Percentiles rank a stretch among this genome's conserved stretches.
Conservation (phyloP, 805 yeast genomes). For the Candida verbasci region DNA sequence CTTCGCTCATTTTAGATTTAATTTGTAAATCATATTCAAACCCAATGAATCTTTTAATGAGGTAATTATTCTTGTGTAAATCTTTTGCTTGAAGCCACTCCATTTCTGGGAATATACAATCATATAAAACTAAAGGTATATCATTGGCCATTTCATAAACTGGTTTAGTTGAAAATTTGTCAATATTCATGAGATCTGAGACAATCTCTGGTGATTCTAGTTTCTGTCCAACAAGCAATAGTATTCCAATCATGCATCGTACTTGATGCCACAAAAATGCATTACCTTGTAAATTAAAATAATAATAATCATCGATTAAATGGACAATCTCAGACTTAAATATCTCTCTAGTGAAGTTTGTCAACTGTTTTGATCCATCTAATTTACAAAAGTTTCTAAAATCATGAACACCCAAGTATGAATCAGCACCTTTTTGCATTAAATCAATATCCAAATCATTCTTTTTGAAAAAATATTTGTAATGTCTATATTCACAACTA, state of each 20-base stretch:
- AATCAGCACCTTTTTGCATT: constrained; percentile 67
- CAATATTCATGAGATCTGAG: constrained; percentile 53
- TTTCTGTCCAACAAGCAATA: constrained; percentile 76
- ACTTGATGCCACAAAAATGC: constrained; percentile 99
- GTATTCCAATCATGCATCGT: constrained; percentile 85
- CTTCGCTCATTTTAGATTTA: constrained; percentile 48
- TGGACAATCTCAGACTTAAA: constrained; percentile 45
- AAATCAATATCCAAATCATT: constrained; percentile 51
- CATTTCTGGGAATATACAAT: constrained; percentile 70
- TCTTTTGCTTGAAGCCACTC: constrained; percentile 55
- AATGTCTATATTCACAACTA: constrained; percentile 83
- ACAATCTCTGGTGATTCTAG: constrained; percentile 61
- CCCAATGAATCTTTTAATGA: constrained; percentile 38
- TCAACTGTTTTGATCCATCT: constrained; percentile 91
- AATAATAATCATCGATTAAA: constrained; percentile 45
- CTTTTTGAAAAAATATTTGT: constrained; percentile 72
- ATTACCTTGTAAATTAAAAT: constrained; percentile 75
- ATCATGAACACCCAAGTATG: constrained; percentile 74
- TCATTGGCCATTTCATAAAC: constrained; percentile 87
- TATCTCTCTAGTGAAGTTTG: constrained; percentile 68
- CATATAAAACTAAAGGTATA: constrained; percentile 78
- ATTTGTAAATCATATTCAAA: constrained; percentile 53
- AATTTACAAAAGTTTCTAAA: constrained; percentile 92
- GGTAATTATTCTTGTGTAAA: constrained; percentile 24
- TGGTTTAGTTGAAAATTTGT: constrained; percentile 63